Conservation (phyloP, 345 rosid species). For the Melaleuca alternifolia region DNA sequence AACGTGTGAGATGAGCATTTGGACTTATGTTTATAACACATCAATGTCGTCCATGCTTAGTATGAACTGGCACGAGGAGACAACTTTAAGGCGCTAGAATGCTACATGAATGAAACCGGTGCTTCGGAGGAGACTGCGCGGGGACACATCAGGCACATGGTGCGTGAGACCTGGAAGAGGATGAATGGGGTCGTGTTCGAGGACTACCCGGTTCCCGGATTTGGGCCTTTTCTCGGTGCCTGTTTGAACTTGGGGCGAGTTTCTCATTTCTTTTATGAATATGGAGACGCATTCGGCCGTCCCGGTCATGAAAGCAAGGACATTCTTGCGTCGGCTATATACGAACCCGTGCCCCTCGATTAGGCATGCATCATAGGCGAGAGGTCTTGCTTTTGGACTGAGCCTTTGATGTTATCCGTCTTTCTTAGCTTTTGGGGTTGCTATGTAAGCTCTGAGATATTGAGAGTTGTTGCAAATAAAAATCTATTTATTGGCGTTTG, state of each 20-base stretch:
- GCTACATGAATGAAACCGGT: slow-evolving; percentile 3
- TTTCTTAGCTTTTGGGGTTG: too few species aligned
- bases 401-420: too few species aligned
- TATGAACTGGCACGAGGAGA: slow-evolving; percentile 5
- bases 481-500: neutral
- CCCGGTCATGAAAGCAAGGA: neutral
- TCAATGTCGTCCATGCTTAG: neutral
- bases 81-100: neutral
- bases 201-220: neutral
- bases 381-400: too few species aligned
- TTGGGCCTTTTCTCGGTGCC: neutral
- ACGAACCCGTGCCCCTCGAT: neutral
- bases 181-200: neutral
- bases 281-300: slow-evolving; percentile 5
- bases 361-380: too few species aligned
- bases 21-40: neutral
- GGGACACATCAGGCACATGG: neutral
- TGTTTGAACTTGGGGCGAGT: neutral
- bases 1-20: too few species aligned
- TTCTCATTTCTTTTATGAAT: slow-evolving; percentile 3
- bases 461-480: neutral
- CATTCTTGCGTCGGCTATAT: neutral
- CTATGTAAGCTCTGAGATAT: neutral
- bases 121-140: neutral
- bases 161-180: slow-evolving; percentile 7